Conservation (phyloP, 1,284 basidiomycete genomes). For the Leccinum griseonigrum region DNA sequence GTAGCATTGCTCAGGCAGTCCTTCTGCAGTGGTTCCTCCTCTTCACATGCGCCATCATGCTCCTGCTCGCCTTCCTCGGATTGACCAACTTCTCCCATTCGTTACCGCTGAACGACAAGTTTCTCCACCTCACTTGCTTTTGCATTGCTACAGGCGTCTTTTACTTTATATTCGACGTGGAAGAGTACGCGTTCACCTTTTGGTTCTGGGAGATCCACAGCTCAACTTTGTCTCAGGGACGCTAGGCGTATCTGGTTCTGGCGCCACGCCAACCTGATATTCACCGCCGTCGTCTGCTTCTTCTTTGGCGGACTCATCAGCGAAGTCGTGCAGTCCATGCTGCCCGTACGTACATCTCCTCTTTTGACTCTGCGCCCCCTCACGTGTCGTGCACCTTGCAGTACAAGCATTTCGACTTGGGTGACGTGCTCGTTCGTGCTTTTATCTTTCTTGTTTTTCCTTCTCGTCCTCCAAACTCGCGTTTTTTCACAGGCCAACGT, state of each 20-base stretch:
- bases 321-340: slow-evolving; percentile 79
- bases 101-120: slow-evolving; percentile 78
- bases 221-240: slow-evolving; percentile 42
- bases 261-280: slow-evolving; percentile 71
- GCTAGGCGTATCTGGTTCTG: slow-evolving; percentile 80
- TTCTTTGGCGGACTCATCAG: slow-evolving; percentile 82
- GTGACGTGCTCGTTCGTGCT: slow-evolving; percentile 67
- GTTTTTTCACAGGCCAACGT: slow-evolving; percentile 66
- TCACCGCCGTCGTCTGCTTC: slow-evolving; percentile 69
- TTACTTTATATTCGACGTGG: slow-evolving; percentile 86
- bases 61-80: slow-evolving; percentile 66
- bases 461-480: background rate
- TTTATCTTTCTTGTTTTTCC: background rate
- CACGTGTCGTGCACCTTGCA: slow-evolving; percentile 28
- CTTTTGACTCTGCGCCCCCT: background rate
- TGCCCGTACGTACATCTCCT: slow-evolving; percentile 55
- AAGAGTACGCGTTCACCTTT: slow-evolving; percentile 62
- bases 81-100: slow-evolving; percentile 66
- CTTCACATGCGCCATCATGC: slow-evolving; percentile 64
- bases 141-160: slow-evolving; percentile 75
- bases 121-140: slow-evolving; percentile 84
- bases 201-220: no score
- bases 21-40: slow-evolving; percentile 66
- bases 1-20: slow-evolving; percentile 1
- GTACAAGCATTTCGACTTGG: slow-evolving; percentile 78